Percentiles rank a stretch among this genome's conserved stretches.
Evolutionary conservation across 73 alveolate genomes (phyloP).

Genomic region (Diophrys sp.): DNA sequence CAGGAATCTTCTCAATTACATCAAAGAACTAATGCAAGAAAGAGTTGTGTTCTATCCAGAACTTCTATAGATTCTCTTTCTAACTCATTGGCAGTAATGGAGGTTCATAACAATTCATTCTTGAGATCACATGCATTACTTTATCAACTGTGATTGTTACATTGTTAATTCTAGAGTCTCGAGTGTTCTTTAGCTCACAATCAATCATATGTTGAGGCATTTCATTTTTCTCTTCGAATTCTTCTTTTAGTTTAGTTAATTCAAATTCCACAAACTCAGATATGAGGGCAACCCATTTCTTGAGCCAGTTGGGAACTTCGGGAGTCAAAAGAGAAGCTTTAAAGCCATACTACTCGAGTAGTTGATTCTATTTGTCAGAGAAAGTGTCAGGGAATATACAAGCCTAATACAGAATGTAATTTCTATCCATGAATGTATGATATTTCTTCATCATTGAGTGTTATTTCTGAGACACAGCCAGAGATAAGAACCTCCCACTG

Average conservation of each 20-base stretch:
- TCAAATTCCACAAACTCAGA: constrained; percentile 85
- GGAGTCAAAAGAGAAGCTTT: constrained; percentile 66
- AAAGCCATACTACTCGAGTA: constrained; percentile 71
- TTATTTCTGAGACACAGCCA: constrained; percentile 74
- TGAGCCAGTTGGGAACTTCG: constrained; percentile 90
- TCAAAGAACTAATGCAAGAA: constrained; percentile 60
- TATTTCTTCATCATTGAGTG: constrained; percentile 72
- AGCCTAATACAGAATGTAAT: constrained; percentile 77
- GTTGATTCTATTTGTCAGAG: constrained; percentile 56
- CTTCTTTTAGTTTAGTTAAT: constrained; percentile 52
- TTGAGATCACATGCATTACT: constrained; percentile 71
- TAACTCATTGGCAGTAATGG: constrained; percentile 73
- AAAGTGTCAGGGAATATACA: constrained; percentile 58
- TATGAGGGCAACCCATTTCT: constrained; percentile 92
- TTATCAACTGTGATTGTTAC: constrained; percentile 81
- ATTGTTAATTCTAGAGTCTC: constrained; percentile 74
- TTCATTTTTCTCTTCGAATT: constrained; percentile 48
- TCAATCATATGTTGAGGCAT: constrained; percentile 56
- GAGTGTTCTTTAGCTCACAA: constrained; percentile 63
- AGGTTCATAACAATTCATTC: constrained; percentile 66
- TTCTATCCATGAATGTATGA: constrained; percentile 93
- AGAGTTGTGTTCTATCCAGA: constrained; percentile 61
- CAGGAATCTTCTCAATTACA: constrained; percentile 5
- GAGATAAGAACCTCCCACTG: constrained; percentile 73
- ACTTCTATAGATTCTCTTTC: constrained; percentile 63